Evolutionary conservation across 345 rosid species (phyloP), one percentile per base, ranked within the genome.

Genomic region (Tarenaya hassleriana): DNA sequence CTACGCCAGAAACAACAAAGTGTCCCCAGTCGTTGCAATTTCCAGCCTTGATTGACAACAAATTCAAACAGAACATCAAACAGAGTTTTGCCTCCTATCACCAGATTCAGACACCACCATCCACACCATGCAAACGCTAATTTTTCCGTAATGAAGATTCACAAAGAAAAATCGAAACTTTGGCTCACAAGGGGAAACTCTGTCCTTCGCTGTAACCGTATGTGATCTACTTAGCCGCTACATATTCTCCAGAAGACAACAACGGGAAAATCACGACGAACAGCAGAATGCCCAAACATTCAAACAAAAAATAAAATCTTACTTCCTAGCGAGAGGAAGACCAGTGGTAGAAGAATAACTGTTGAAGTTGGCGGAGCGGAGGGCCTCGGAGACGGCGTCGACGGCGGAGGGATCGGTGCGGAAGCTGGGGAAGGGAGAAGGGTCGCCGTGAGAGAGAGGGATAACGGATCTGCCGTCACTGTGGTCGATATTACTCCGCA

Each of bases 401-500:
- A 58, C 55, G 2, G 70, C 64, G 1, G 60, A 18, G 10, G 47
- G 64, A 8, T 66, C 64, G 12, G 64, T 66, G 19, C 60, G 1
- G 29, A 66, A 66, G 16, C 55, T 29, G 1, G 65, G 64, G 39
- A 58, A 66, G 3, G 50, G 55, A 52, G 70, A 66, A 52, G 70
- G 70, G 11, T 65, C 69, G 10, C 69, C 64, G n/a, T 51, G 60
- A 11, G 57, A 58, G 10, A 65, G 49, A 3, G 69, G 43, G 38
- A 65, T 11, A 48, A 51, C 10, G 5, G 64, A 12, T 12, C 64
- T 58, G 1, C 0, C 1, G 34, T 60, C 60, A 2, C 5, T 4
- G 14, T 7, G 9, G 32, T 46, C 10, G 8, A 58, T 32, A 18
- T 31, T 7, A 35, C 48, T 32, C 0, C 18, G 1, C 12, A 64